phyloP scores from a whole-genome alignment of 2,329 filamentous ascomycete genomes.

The Hypoxylon sp. region DNA sequence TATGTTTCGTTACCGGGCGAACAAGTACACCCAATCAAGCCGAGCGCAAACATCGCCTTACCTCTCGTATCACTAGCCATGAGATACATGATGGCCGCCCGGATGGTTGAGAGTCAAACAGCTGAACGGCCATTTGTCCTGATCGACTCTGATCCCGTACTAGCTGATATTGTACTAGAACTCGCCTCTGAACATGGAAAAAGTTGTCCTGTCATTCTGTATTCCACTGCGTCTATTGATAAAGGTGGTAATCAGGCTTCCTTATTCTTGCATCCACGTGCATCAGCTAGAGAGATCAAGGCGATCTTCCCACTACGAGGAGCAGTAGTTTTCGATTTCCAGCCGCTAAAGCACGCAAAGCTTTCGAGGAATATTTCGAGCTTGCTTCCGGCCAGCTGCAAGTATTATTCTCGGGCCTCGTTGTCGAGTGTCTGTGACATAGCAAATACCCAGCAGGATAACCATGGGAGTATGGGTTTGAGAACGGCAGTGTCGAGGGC shows the following conservation, averaged over 20 bases:
- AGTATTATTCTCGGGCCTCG: conserved; percentile 46
- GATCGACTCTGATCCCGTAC: conserved; percentile 55
- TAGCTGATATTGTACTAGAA: conserved; percentile 50
- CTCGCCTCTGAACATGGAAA: conserved; percentile 30
- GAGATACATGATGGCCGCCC: conserved; percentile 44
- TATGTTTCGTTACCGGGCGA: conserved; percentile 50
- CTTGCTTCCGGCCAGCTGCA: conserved; percentile 49
- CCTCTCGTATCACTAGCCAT: conserved; percentile 48
- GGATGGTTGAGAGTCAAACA: conserved; percentile 35
- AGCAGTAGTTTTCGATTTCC: conserved; percentile 55
- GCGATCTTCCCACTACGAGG: conserved; percentile 46
- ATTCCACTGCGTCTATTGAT: conserved; percentile 42
- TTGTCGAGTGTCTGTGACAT: conserved; percentile 15
- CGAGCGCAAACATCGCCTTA: conserved; percentile 34
- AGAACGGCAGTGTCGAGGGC: conserved; percentile 46
- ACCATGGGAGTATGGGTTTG: conserved; percentile 41
- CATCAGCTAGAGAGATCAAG: conserved; percentile 52
- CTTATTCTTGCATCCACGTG: conserved; percentile 50
- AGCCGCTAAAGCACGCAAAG: conserved; percentile 45
- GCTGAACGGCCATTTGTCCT: conserved; percentile 50
- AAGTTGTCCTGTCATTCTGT: conserved; percentile 41
- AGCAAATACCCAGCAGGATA: conserved; percentile 27
- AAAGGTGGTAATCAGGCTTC: conserved; percentile 18
- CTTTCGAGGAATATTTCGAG: conserved; percentile 50
- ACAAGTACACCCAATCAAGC: conserved; percentile 39